phyloP scores from a whole-genome alignment of 352 stramenopile species.

The Globisporangium spiculum region DNA sequence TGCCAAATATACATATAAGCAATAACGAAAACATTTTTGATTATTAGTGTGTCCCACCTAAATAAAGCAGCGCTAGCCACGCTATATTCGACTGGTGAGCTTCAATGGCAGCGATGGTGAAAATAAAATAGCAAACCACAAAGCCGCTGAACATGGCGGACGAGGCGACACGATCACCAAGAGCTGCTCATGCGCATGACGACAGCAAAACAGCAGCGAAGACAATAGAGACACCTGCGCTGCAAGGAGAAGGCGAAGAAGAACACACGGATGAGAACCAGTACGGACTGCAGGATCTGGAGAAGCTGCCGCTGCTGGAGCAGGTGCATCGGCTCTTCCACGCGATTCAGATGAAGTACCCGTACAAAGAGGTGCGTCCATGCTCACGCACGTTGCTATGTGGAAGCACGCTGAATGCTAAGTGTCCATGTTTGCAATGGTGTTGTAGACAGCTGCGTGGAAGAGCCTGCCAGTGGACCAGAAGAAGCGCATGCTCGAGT shows the following conservation, averaged over 20 bases:
- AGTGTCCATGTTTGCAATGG: not conserved
- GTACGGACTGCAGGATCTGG: constrained; percentile 68
- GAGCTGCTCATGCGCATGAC: not conserved
- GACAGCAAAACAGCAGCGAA: not conserved
- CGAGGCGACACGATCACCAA: not conserved
- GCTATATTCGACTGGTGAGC: not conserved
- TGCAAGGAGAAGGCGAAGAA: not conserved
- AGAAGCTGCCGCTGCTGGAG: constrained; percentile 69
- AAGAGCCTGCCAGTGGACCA: constrained; percentile 69
- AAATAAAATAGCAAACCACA: not conserved
- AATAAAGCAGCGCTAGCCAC: not conserved
- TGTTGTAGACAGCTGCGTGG: constrained; percentile 64
- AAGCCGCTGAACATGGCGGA: not conserved
- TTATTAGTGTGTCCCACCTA: not conserved
- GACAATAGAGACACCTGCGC: not conserved
- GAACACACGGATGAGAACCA: constrained; percentile 42
- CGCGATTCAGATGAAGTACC: constrained; percentile 78
- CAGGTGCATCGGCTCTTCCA: constrained; percentile 84
- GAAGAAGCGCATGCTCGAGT: constrained; percentile 78
- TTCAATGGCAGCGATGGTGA: not conserved
- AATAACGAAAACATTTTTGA: not conserved
- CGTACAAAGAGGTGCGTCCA: constrained; percentile 67
- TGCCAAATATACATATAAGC: not conserved
- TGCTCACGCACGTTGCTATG: not conserved
- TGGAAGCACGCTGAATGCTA: not conserved